Percentiles rank a stretch among this genome's conserved stretches.
Evolutionary conservation across 345 rosid species (phyloP).

Genomic region (Arabis alpina): DNA sequence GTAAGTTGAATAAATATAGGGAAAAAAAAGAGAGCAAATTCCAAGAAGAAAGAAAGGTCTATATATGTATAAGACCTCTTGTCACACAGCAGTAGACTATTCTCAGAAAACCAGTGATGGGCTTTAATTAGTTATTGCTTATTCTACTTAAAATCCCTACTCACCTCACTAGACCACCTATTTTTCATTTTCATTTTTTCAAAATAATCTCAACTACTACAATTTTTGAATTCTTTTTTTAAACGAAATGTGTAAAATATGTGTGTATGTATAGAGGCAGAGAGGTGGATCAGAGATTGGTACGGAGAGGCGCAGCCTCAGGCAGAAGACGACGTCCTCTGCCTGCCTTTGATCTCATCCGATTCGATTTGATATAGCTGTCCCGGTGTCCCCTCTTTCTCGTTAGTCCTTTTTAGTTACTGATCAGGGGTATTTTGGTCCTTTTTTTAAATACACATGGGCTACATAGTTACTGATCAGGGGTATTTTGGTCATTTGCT

Average conservation of each 20-base stretch:
- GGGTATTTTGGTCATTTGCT: constrained; percentile 13
- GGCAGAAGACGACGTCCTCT: constrained; percentile 38
- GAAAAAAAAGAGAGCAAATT: constrained; percentile 24
- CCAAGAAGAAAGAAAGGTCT: constrained; percentile 38
- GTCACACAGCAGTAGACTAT: constrained; percentile 38
- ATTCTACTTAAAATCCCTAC: constrained; percentile 24
- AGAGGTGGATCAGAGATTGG: constrained; percentile 34
- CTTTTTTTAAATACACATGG: not conserved
- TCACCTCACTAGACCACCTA: constrained; percentile 23
- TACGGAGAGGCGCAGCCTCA: constrained; percentile 38
- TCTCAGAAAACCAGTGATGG: constrained; percentile 37
- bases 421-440: not conserved
- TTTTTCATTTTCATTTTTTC: not conserved
- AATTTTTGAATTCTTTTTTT: not conserved
- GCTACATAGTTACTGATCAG: constrained; percentile 18
- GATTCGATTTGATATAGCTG: constrained; percentile 30
- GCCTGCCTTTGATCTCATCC: constrained; percentile 31
- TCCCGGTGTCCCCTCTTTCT: constrained; percentile 24
- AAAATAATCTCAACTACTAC: constrained; percentile 1
- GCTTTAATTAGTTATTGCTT: constrained; percentile 23
- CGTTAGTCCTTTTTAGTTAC: constrained; percentile 33
- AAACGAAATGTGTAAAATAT: not conserved
- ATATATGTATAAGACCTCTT: not conserved
- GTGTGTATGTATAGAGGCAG: not conserved
- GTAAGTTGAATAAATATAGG: not conserved